Base-by-base conservation (phyloP, 2,329 filamentous ascomycete genomes). In the Teratosphaeria nubilosa region DNA sequence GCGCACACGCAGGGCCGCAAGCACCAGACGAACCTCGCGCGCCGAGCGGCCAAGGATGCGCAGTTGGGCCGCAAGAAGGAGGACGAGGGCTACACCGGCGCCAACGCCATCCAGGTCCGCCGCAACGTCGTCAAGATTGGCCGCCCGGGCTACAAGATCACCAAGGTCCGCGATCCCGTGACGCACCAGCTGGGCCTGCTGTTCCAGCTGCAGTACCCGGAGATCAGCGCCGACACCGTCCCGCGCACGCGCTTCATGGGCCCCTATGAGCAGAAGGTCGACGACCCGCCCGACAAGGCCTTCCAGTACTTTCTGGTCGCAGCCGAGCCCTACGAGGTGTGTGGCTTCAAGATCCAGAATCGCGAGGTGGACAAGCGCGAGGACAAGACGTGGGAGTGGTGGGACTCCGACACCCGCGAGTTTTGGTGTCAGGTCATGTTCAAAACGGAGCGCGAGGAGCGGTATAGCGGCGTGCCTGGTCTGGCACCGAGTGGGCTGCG, bases 351-450 rank as follows among this genome's bases (percentile, higher is more conserved):
- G 80, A 80, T 99, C 57, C 94, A 96, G 73, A 90, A 91, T 5
- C 81, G 90, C 60, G 94, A 97, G 78, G 85, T 99, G 60, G 94
- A 99, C 76, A 84, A 91, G 67, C 82, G 88, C 25, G 91, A 95
- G 65, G 91, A 89, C 58, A 83, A 86, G 68, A 94, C 91, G 74
- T 99, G 92, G 82, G 87, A 84, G 56, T 97, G 91, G 86, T 99
- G 91, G 80, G 94, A 99, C 75, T 86, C 87, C 60, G 94, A 99
- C 73, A 85, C 87, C 63, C 96, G 95, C 80, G 92, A 97, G 78
- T 99, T 95, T 72, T 97, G 91, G 90, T 83, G 96, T 48, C 94
- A 97, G 79, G 82, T 99, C 64, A 88, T 97, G 80, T 99, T 97
- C 77, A 94, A 96, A 83, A 97, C 94, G 45, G 94, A 99, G 79